Percentiles rank a stretch among this genome's conserved stretches.
phyloP scores from a whole-genome alignment of 2,329 filamentous ascomycete genomes.

The Chaetomiaceae sp. region DNA sequence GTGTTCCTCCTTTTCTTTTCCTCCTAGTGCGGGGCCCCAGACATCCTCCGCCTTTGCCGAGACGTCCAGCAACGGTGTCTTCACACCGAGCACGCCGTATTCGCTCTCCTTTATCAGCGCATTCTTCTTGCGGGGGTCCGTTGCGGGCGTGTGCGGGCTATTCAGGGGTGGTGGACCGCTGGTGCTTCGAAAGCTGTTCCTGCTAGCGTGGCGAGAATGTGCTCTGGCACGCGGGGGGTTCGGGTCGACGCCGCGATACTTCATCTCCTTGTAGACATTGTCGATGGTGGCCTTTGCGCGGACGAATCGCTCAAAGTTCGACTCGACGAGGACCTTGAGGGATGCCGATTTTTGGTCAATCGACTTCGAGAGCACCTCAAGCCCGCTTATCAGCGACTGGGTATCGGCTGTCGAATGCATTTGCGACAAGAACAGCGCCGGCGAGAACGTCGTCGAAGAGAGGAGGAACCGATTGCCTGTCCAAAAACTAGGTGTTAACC shows the following conservation, averaged over 20 bases:
- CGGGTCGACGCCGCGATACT: constrained; percentile 59
- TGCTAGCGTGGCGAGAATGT: constrained; percentile 65
- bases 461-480: constrained; percentile 86
- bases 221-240: constrained; percentile 40
- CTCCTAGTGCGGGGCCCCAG: constrained; percentile 90
- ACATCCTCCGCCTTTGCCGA: constrained; percentile 94
- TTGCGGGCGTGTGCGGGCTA: constrained; percentile 35
- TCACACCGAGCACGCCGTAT: constrained; percentile 84
- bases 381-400: constrained; percentile 70
- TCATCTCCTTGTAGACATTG: constrained; percentile 99
- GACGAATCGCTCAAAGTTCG: constrained; percentile 97
- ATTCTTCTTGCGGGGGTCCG: constrained; percentile 73
- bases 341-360: constrained; percentile 98
- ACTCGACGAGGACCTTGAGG: constrained; percentile 91
- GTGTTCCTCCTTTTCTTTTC: constrained; percentile 83
- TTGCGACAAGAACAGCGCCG: constrained; percentile 84
- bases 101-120: constrained; percentile 89
- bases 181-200: constrained; percentile 59
- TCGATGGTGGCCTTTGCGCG: constrained; percentile 96
- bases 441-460: constrained; percentile 93
- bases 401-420: constrained; percentile 85
- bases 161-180: constrained; percentile 36
- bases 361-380: constrained; percentile 81
- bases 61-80: constrained; percentile 79
- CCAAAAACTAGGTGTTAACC: constrained; percentile 23